These are phyloP conservation scores for Diaporthe eres DNA, from an alignment of 2,329 filamentous ascomycete species.

Conservation along the genomic window DNA sequence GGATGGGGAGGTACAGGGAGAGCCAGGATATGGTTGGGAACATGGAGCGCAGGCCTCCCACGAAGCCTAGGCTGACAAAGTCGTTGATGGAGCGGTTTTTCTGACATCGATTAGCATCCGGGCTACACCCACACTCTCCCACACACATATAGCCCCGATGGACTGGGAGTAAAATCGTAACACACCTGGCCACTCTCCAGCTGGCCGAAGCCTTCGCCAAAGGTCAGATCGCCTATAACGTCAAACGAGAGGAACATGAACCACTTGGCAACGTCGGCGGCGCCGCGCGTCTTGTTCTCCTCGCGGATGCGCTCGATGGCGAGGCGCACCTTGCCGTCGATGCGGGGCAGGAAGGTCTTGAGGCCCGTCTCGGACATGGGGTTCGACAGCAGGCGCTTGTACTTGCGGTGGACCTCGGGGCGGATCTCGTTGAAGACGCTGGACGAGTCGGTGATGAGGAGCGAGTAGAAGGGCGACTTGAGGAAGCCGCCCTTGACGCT, in stretches of 20 bases:
- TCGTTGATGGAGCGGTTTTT: constrained; percentile 58
- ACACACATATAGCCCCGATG: neutral
- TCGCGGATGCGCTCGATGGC: constrained; percentile 59
- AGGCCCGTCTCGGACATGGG: constrained; percentile 56
- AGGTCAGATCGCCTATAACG: constrained; percentile 65
- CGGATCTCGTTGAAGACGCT: constrained; percentile 59
- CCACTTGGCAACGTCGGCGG: constrained; percentile 66
- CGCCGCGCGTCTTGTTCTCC: constrained; percentile 56
- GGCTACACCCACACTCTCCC: neutral
- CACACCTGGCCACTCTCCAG: constrained; percentile 65
- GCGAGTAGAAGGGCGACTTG: constrained; percentile 48
- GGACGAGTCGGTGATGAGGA: constrained; percentile 37
- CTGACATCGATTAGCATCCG: constrained; percentile 43
- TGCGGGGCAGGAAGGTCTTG: constrained; percentile 48
- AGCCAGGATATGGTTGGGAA: constrained; percentile 49
- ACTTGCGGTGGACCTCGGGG: constrained; percentile 54
- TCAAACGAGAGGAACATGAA: constrained; percentile 68
- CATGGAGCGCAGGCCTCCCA: constrained; percentile 46
- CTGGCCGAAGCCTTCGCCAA: constrained; percentile 67
- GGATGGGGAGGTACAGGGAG: constrained; percentile 45
- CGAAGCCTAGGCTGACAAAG: constrained; percentile 49
- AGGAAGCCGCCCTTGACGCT: constrained; percentile 48
- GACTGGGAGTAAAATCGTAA: neutral
- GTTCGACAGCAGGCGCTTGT: constrained; percentile 58
- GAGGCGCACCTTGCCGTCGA: constrained; percentile 55